A percentile compares a stretch with the other conserved stretches of the same genome.
These are phyloP conservation scores for Allodekkera sacchari DNA, from an alignment of 805 yeast genomes.

Conservation along the genomic window DNA sequence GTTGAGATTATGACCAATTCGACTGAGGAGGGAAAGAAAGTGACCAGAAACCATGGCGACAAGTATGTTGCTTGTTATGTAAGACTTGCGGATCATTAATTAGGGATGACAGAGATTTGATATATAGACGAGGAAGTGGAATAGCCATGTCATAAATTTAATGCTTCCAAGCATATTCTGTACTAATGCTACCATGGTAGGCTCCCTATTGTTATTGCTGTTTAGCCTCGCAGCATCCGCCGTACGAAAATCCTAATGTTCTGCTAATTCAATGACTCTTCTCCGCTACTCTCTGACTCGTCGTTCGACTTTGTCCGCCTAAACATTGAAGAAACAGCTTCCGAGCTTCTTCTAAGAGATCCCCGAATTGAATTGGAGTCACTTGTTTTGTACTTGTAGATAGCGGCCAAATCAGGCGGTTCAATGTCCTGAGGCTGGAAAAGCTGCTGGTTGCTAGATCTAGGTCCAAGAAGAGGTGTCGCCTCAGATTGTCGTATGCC, in stretches of 20 bases:
- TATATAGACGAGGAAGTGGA: background rate
- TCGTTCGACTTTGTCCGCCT: too few relatives aligned
- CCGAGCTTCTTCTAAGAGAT: conserved; percentile 34
- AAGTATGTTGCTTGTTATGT: conserved; percentile 85
- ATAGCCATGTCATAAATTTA: conserved; percentile 3
- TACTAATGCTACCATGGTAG: too few relatives aligned
- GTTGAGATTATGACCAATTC: conserved; percentile 81
- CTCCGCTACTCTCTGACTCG: too few relatives aligned
- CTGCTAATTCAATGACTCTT: too few relatives aligned
- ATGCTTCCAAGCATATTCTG: too few relatives aligned
- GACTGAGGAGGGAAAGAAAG: conserved; percentile 99
- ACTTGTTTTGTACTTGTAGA: conserved; percentile 26
- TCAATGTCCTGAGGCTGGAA: conserved; percentile 18
- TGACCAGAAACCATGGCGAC: conserved; percentile 77
- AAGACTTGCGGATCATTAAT: conserved; percentile 55
- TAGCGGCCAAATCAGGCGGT: conserved; percentile 29
- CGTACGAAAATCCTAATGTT: too few relatives aligned
- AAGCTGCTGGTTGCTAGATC: conserved; percentile 9
- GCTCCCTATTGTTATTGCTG: too few relatives aligned
- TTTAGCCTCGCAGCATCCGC: too few relatives aligned
- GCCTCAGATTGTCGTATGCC: background rate
- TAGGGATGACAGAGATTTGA: conserved; percentile 4
- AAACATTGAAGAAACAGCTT: conserved; percentile 30
- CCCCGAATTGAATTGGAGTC: conserved; percentile 28
- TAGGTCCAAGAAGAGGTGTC: background rate